Percentiles rank a stretch among this genome's conserved stretches.
phyloP scores from a whole-genome alignment of 2,329 filamentous ascomycete genomes.

The Talaromyces pinophilus region DNA sequence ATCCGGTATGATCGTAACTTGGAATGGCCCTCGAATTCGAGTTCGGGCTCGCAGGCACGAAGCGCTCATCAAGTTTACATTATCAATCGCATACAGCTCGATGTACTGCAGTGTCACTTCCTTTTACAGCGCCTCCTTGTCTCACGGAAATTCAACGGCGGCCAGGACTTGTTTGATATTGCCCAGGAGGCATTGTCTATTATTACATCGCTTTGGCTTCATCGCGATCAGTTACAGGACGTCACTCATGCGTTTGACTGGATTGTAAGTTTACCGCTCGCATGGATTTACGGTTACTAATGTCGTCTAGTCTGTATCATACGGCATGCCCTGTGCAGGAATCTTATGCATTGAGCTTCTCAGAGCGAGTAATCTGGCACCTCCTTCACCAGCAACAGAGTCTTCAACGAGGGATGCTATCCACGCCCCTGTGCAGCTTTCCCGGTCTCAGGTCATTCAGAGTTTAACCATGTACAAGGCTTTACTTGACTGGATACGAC shows the following conservation, averaged over 20 bases:
- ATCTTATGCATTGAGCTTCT: slow-evolving; percentile 2
- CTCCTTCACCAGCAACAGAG: not conserved
- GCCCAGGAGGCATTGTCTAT: slow-evolving; percentile 4
- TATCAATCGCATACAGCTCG: slow-evolving; percentile 5
- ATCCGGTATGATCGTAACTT: slow-evolving; percentile 4
- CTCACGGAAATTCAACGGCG: slow-evolving; percentile 1
- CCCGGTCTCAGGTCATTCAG: slow-evolving; percentile 4
- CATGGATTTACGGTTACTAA: not conserved
- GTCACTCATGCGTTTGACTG: not conserved
- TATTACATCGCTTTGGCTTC: not conserved
- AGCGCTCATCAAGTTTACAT: not conserved
- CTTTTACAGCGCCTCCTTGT: slow-evolving; percentile 5
- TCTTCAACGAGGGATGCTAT: not conserved
- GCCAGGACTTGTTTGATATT: slow-evolving; percentile 7
- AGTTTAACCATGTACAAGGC: slow-evolving; percentile 5
- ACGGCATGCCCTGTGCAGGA: slow-evolving; percentile 2
- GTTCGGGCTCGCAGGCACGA: not conserved
- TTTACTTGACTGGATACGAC: slow-evolving; percentile 5
- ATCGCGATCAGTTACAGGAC: slow-evolving; percentile 9
- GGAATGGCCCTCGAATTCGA: not conserved
- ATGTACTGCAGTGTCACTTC: slow-evolving; percentile 6
- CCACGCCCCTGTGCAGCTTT: not conserved
- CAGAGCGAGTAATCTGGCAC: not conserved
- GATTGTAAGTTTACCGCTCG: not conserved
- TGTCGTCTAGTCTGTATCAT: slow-evolving; percentile 4